Conservation (phyloP, 2,329 filamentous ascomycete species). For the Aspergillus sp. region DNA sequence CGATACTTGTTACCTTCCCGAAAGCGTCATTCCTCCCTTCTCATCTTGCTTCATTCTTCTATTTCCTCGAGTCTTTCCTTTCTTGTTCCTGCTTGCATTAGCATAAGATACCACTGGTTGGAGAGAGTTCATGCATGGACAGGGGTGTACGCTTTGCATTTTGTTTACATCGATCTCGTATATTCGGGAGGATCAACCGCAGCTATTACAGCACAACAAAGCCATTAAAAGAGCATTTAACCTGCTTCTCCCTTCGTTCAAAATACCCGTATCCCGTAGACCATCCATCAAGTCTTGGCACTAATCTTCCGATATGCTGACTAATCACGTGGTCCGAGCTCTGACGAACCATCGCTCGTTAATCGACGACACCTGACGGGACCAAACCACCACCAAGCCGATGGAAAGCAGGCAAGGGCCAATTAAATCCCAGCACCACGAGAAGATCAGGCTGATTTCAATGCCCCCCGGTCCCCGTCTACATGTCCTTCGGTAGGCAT, state of each 20-base stretch:
- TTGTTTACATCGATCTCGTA: neutral
- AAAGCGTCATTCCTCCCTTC: neutral
- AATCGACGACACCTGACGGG: conserved; percentile 7
- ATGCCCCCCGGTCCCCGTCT: conserved; percentile 12
- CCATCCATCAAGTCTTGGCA: neutral
- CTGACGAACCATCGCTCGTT: neutral
- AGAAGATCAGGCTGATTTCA: conserved; percentile 16
- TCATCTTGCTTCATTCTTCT: neutral
- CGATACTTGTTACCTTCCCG: neutral
- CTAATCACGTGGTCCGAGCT: neutral
- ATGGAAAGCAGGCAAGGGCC: neutral
- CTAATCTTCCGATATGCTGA: neutral
- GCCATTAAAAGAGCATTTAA: too few relatives aligned
- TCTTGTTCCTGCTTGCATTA: conserved; percentile 14
- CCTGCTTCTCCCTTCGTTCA: too few relatives aligned
- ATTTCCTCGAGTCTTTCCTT: conserved; percentile 4
- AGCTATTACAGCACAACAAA: too few relatives aligned
- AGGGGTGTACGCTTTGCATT: conserved; percentile 14
- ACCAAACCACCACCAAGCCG: neutral
- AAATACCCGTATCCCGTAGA: neutral
- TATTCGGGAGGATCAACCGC: neutral
- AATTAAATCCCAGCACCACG: conserved; percentile 5
- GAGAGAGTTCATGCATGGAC: conserved; percentile 16
- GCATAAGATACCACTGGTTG: conserved; percentile 24
- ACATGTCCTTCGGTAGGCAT: conserved; percentile 39